Evolutionary conservation across 441 rosid genomes (phyloP), one percentile per base, ranked within the genome.

Genomic region (Erysimum cheiri): DNA sequence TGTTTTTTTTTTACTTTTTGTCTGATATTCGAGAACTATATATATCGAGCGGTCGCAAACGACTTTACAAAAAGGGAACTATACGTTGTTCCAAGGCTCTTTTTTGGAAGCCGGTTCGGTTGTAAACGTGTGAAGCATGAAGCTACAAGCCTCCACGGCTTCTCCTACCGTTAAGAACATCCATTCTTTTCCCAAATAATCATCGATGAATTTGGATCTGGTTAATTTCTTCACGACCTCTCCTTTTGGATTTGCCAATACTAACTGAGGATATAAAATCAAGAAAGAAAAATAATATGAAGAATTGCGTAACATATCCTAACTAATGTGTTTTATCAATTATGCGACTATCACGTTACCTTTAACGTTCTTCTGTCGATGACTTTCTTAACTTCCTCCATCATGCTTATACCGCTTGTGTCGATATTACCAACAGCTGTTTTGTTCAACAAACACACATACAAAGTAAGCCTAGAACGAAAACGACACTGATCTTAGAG

Each of bases 321-420:
- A n/a, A 29, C 2, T 46, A 22, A 43, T 15, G 4, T 11, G 10
- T 60, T 22, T 32, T 53, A 41, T 22, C 24, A 29, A 29, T 29
- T 14, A 35, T 37, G 37, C 31, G 29, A 46, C 28, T 62, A 22
- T n/a, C 46, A 29, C 24, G 28, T 41, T 82, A 92, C 99, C 92
- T 93, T 82, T 32, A 96, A 72, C 43, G 37, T 91, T 69, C 88
- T 85, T 77, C 97, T 81, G 32, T 85, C 96, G 4, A 77, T 70
- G 32, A 60, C 52, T 75, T 88, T 93, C 80, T 86, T 82, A 5
- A 84, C 72, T 76, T 96, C 99, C 58, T 88, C 97, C 35, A 96
- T 80, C 99, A 93, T 96, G 84, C 96, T 85, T 56, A 93, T 85
- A 33, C 98, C 98, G 71, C 98, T 96, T 17, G 99, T 89, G 78